Evolutionary conservation across 805 yeast genomes (phyloP), one percentile per base, ranked within the genome.

Genomic region (Sporopachydermia lactativora): DNA sequence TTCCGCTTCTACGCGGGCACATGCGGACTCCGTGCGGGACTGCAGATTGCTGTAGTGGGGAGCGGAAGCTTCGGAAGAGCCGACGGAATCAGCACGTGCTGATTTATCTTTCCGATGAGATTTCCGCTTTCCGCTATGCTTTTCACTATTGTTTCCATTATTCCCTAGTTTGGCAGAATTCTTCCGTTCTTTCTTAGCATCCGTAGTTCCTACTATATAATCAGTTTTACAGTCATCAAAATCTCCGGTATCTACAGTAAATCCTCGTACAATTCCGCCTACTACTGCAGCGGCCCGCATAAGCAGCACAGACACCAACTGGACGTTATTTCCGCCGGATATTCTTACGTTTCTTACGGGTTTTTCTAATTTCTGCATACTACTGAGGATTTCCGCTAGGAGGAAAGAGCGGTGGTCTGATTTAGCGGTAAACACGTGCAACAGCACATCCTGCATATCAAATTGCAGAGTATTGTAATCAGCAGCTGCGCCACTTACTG

Each of bases 391-490:
- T 52, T 84, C 92, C 41, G 70, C 70, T 4, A 82, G 49, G 3
- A 84, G 65, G 50, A 77, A 79, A 1, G 58, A 56, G 42, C 81
- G 59, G 49, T 84, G 94, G 35, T 66, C 69, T 36, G 39, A 24
- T 15, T 50, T 49, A 2, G 36, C 17, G 2, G 52, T 47, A 41
- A 58, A 59, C 3, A 61, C 53, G 3, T 49, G 44, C 0, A 43
- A 8, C 6, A 59, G 36, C 1, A 57, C 44, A 4, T 49, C 48
- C 54, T 49, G 44, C 1, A 45, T 42, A 3, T 51, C 17, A 31
- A 46, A 43, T 34, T 57, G 55, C 37, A 68, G 44, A 3, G 52
- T 47, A 13, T 60, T 61, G 3, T 57, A 52, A 24, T 24, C 31
- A 24, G n/a, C 31, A 4, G 43, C 45, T 2, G 51, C 28, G 1